Percentiles rank a stretch among this genome's conserved stretches.
Conservation (phyloP, 2,329 filamentous ascomycete species). For the Rhinocladiella mackenziei region DNA sequence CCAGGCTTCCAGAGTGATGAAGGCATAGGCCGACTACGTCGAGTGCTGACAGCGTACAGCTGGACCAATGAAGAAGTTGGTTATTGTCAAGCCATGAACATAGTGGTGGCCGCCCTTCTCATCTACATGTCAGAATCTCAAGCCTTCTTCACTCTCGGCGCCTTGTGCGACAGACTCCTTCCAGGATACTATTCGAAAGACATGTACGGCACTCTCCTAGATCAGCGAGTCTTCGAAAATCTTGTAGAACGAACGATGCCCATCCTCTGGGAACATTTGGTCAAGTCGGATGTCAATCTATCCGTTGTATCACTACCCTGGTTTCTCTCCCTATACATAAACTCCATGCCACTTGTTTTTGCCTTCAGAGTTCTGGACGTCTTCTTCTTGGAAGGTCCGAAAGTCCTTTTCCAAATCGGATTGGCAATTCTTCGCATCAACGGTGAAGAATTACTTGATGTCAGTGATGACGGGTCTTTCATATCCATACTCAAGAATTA, state of each 20-base stretch:
- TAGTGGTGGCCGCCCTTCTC: conserved; percentile 92
- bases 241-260: conserved; percentile 99
- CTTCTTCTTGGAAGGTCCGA: conserved; percentile 96
- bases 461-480: conserved; percentile 90
- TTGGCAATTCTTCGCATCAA: conserved; percentile 96
- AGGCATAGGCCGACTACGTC: conserved; percentile 81
- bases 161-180: conserved; percentile 85
- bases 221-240: conserved; percentile 96
- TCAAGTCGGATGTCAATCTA: conserved; percentile 92
- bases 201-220: conserved; percentile 96
- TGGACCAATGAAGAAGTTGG: conserved; percentile 95
- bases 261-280: conserved; percentile 95
- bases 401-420: conserved; percentile 94
- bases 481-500: conserved; percentile 95
- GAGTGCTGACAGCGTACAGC: conserved; percentile 93
- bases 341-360: conserved; percentile 98
- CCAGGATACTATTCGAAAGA: conserved; percentile 98
- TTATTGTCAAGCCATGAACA: conserved; percentile 99
- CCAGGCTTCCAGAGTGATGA: conserved; percentile 95
- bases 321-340: conserved; percentile 98
- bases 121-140: conserved; percentile 98
- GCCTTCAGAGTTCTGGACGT: conserved; percentile 95
- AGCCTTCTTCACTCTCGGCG: conserved; percentile 88
- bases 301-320: conserved; percentile 96
- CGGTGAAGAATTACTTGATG: conserved; percentile 89